Evolutionary conservation across 108 stramenopile genomes (phyloP), one percentile per base, ranked within the genome.

Genomic region (Cyclotella cryptica): DNA sequence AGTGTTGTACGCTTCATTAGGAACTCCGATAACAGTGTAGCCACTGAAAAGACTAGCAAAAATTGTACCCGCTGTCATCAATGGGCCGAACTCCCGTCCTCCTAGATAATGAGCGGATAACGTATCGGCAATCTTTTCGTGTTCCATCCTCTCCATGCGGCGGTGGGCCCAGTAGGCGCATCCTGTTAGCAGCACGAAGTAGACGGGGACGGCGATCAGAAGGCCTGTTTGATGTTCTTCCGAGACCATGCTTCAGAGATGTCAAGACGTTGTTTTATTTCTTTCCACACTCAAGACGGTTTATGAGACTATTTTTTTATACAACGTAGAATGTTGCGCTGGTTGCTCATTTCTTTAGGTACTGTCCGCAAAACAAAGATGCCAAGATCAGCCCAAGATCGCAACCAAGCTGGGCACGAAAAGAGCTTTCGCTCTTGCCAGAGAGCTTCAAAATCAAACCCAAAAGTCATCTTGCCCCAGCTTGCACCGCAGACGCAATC

Each of bases 21-120:
- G 84, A 28, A 77, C 51, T 49, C 84, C 84, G 35, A 85, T 26
- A 15, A 85, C 75, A n/a, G 79, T 80, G 43, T 80, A 85, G 14
- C 84, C 84, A 42, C 49, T 62, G 39, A 80, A 80, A 7, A 85
- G 24, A 45, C 52, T 49, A 9, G 84, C 84, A 72, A 85, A 85
- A 1, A 85, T 27, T 6, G 84, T 85, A 9, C 75, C 71, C 10
- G 79, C 79, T 1, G 75, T 77, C 51, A 80, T 24, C 18, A 74
- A 17, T 14, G 84, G 79, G 7, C 79, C 84, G 61, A 85, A 72
- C 29, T 18, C 9, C 28, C 75, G 7, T 41, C 84, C 84, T 26
- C 71, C 79, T 0, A 85, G 70, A 44, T 77, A 85, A 55, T 85
- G 84, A 10, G 64, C 71, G 6, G 75, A 24, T 10, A 84, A 12